phyloP scores from a whole-genome alignment of 176 grass and related monocot genomes.

The Aechmea fasciata region DNA sequence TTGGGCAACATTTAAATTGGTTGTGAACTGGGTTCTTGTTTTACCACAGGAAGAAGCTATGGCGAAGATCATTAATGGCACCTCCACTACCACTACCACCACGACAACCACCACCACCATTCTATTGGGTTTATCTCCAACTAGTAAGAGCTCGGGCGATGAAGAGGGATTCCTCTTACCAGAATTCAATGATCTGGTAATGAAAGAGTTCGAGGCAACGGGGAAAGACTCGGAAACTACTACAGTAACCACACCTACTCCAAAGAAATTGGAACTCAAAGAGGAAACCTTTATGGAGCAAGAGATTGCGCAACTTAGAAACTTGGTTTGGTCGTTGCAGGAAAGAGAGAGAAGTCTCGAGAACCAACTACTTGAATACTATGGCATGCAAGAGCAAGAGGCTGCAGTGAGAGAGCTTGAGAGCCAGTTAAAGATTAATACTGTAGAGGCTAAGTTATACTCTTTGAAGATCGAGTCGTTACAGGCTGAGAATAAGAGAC shows the following conservation, averaged over 20 bases:
- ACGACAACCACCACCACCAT: conserved; percentile 32
- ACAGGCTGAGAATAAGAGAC: conserved; percentile 62
- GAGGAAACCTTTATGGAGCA: conserved; percentile 40
- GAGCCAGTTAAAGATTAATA: conserved; percentile 76
- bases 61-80: conserved; percentile 45
- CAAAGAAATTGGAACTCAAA: conserved; percentile 13
- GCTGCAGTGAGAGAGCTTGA: conserved; percentile 59
- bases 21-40: conserved; percentile 11
- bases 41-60: conserved; percentile 42
- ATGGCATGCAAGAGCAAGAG: conserved; percentile 66
- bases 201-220: conserved; percentile 39
- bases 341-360: conserved; percentile 75
- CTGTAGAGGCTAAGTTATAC: conserved; percentile 67
- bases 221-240: conserved; percentile 25
- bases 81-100: conserved; percentile 39
- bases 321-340: conserved; percentile 64
- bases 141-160: conserved; percentile 43
- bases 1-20: conserved; percentile 1
- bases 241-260: conserved; percentile 10
- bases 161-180: conserved; percentile 65
- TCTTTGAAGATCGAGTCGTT: conserved; percentile 64
- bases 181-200: conserved; percentile 62
- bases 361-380: conserved; percentile 50
- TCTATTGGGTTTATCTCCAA: conserved; percentile 30
- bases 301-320: conserved; percentile 60